These are phyloP conservation scores for Penicillium sp. DNA, from an alignment of 2,329 filamentous ascomycete genomes.

Conservation along the genomic window DNA sequence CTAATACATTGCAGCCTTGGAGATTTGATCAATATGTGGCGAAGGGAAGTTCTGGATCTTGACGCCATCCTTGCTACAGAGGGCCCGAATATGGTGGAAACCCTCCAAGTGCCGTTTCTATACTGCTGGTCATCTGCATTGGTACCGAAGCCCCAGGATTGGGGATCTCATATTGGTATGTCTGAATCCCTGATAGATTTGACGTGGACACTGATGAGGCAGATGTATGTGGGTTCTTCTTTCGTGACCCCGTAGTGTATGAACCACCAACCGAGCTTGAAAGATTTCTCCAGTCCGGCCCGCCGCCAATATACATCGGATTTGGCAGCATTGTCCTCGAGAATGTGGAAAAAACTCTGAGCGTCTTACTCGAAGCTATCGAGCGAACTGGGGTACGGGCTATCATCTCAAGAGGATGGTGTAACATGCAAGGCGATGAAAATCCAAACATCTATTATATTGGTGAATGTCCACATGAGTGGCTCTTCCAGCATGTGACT, in stretches of 20 bases:
- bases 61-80: too few species aligned
- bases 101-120: too few species aligned
- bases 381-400: conserved; percentile 49
- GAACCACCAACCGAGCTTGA: conserved; percentile 41
- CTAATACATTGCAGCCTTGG: too few species aligned
- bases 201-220: too few species aligned
- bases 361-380: conserved; percentile 50
- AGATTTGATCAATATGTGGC: too few species aligned
- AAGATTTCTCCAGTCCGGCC: conserved; percentile 48
- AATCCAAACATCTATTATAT: conserved; percentile 48
- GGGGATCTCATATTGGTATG: too few species aligned
- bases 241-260: conserved; percentile 37
- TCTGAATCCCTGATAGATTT: too few species aligned
- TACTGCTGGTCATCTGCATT: too few species aligned
- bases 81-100: too few species aligned
- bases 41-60: too few species aligned
- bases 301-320: conserved; percentile 56
- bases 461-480: conserved; percentile 58
- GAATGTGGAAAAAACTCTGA: conserved; percentile 46
- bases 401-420: conserved; percentile 58
- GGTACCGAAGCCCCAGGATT: too few species aligned
- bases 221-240: conserved; percentile 50
- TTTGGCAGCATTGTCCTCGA: conserved; percentile 59
- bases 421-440: conserved; percentile 38
- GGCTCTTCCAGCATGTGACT: conserved; percentile 58